Evolutionary conservation across 768 basidiomycete species (phyloP), one percentile per base, ranked within the genome.

Genomic region (Neoboletus brunneissimus): DNA sequence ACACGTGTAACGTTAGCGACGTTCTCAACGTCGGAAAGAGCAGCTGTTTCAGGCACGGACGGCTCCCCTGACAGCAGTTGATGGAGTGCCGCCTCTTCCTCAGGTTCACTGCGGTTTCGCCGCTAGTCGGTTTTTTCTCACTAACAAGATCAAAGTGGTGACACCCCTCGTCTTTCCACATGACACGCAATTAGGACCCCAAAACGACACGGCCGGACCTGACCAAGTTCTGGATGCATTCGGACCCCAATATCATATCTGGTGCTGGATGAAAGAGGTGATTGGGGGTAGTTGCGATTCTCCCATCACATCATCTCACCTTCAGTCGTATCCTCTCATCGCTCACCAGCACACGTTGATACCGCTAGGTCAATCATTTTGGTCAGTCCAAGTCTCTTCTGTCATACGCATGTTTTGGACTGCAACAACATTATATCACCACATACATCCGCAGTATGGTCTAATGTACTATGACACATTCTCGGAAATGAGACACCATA

Each of bases 1-100:
- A 56, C 68, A 68, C 68, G 64, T 68, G 67, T 66, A 61, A 70
- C 64, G 58, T 70, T 52, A 60, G 20, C 57, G 41, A 58, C 29
- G 45, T 20, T 35, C 41, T 20, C 46, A 37, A 25, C 16, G 41
- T 31, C 47, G 42, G 65, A 22, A 38, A 42, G 27, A 25, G 32
- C 35, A 20, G 20, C 42, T 29, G 49, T 38, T 32, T 55, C 5
- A 25, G 41, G 40, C 29, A 37, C 51, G 37, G 57, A 60, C 53
- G 25, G 29, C 22, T 23, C 32, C 10, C 22, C 11, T 27, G 10
- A 35, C 37, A 16, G n/a, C 13, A 23, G 20, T 22, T 43, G 45
- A 64, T 42, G 54, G 35, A 15, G 32, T 27, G 20, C 49, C 41
- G 43, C 16, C 15, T 25, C n/a, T 51, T 47, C 51, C 40, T 53